Conservation (phyloP, 1,284 basidiomycete genomes). For the Leccinum fuscescens region DNA sequence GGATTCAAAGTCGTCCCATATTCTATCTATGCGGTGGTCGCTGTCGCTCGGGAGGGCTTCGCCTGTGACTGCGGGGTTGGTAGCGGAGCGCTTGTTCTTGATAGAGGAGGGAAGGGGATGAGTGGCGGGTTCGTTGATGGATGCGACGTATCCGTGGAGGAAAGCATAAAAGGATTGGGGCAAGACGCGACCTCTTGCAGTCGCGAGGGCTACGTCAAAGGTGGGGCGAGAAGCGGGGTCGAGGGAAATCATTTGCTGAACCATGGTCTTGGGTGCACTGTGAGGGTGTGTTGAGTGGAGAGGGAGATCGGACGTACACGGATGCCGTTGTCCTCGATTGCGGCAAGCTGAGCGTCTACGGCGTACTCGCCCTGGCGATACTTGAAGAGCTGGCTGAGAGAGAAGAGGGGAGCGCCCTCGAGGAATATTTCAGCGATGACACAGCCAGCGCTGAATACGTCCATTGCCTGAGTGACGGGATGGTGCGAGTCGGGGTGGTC, state of each 20-base stretch:
- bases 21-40: constrained; percentile 71
- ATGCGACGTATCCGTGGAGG: constrained; percentile 84
- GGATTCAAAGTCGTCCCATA: constrained; percentile 82
- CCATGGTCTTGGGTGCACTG: constrained; percentile 58
- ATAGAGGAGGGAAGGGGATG: constrained; percentile 42
- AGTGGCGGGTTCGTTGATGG: constrained; percentile 68
- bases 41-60: constrained; percentile 72
- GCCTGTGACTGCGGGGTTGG: constrained; percentile 25
- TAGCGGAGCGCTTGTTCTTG: constrained; percentile 29
- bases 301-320: constrained; percentile 48
- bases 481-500: constrained; percentile 56
- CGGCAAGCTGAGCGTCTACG: constrained; percentile 70
- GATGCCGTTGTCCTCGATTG: constrained; percentile 81
- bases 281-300: background rate
- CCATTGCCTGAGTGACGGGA: constrained; percentile 94
- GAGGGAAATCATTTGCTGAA: constrained; percentile 87
- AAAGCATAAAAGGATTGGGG: constrained; percentile 94
- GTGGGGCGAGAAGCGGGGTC: constrained; percentile 77
- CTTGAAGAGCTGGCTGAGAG: constrained; percentile 93
- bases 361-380: constrained; percentile 86
- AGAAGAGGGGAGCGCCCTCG: constrained; percentile 93
- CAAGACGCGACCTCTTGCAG: constrained; percentile 78
- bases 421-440: constrained; percentile 96
- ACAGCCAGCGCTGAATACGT: constrained; percentile 95
- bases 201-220: constrained; percentile 81